These are phyloP conservation scores for Lactarius hatsudake DNA, from an alignment of 768 basidiomycete species.

Conservation along the genomic window DNA sequence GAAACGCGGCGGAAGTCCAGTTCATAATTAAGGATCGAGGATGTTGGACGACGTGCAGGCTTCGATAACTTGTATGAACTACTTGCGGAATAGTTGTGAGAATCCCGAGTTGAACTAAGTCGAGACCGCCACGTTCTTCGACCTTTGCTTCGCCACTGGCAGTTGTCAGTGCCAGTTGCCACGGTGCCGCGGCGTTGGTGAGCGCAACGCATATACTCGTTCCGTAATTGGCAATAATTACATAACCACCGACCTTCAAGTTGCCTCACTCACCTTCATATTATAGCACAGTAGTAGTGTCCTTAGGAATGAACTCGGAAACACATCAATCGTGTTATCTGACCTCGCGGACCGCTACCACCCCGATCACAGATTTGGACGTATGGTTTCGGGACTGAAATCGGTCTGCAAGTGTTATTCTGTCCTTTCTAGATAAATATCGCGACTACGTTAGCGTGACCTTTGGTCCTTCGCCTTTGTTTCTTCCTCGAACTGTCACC, in stretches of 20 bases:
- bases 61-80: slow-evolving; percentile 12
- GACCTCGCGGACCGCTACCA: slow-evolving; percentile 62
- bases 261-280: too few relatives aligned
- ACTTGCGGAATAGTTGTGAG: slow-evolving; percentile 12
- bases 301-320: slow-evolving; percentile 43
- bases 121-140: background rate
- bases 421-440: slow-evolving; percentile 79
- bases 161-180: background rate
- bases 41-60: background rate
- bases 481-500: background rate
- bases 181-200: background rate
- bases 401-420: slow-evolving; percentile 86
- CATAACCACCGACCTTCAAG: background rate
- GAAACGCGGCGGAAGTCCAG: slow-evolving; percentile 14
- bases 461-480: slow-evolving; percentile 56
- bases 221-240: background rate
- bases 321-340: slow-evolving; percentile 53
- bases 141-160: background rate
- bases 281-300: too few relatives aligned
- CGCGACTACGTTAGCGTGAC: slow-evolving; percentile 65
- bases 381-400: too few relatives aligned
- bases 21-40: slow-evolving; percentile 2
- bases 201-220: background rate
- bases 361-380: background rate
- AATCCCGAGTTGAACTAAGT: background rate